Base-by-base conservation (phyloP, 805 yeast species). In the Peterozyma xylosa region DNA sequence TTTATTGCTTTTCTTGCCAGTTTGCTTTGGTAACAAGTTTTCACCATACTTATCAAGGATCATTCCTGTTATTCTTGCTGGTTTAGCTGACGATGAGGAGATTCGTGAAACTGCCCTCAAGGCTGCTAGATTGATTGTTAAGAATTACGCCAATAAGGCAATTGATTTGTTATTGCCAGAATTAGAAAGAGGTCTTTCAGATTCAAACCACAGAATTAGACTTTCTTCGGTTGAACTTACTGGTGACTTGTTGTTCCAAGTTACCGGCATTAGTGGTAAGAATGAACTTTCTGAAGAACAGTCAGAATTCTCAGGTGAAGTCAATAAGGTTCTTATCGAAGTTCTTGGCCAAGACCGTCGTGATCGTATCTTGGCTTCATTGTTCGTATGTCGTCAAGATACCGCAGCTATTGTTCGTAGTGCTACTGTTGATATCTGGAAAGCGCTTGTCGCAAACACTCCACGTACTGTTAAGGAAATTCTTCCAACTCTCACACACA, bases 391-490 rank as follows among this genome's bases (percentile, higher is more conserved):
- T 63, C 89, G 99, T 62, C 86, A 96, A 11, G 99, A 93, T 68
- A 77, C 81, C 35, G 77, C 93, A 34, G 87, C 87, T 53, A 73
- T 81, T 51, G 99, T 93, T 27, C 81, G 99, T 55, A 80, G 80
- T 51, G 86, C 95, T 21, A 82, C 98, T 11, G 78, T 87, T 47
- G 96, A 93, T 55, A 88, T 93, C 39, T 93, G 99, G 99, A 90
- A 90, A 66, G 88, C 96, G 0, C 71, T 93, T 58, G 97, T 93
- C 42, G 86, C 96, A 39, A 93, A 93, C 60, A 93, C 99, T 17
- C 98, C 99, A 37, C 80, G 86, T 58, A 86, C 96, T 3, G 84
- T 93, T 39, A 91, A 86, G 68, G 97, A 90, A 61, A 88, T 93
- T 48, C 64, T 93, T 49, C 95, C 96, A 30, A 72, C 88, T 5